phyloP scores from a whole-genome alignment of 345 rosid species.

The Aurinia saxatilis region DNA sequence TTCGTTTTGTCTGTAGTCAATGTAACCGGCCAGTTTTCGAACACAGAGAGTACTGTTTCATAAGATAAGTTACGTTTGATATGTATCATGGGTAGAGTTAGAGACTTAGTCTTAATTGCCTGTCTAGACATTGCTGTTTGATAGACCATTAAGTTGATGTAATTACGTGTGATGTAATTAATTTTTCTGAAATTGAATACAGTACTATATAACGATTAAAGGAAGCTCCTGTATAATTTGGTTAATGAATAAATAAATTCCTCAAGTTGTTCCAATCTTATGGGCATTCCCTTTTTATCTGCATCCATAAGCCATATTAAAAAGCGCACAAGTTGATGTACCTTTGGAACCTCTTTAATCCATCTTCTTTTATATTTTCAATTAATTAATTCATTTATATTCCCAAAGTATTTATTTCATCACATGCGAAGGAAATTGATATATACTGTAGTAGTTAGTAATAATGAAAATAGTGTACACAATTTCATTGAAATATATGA shows the following conservation, averaged over 20 bases:
- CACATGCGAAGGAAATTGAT: conserved; percentile 9
- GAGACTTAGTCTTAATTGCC: neutral
- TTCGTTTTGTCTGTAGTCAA: neutral
- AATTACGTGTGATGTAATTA: neutral
- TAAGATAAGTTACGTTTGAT: too few species aligned
- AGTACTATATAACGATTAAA: neutral
- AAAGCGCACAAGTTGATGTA: conserved; percentile 16
- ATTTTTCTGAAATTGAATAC: neutral
- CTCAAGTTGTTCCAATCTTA: conserved; percentile 17
- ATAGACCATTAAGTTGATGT: neutral
- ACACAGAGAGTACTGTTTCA: too few species aligned
- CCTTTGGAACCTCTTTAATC: neutral
- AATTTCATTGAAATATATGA: neutral
- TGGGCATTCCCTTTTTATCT: conserved; percentile 13
- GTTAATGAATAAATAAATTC: neutral
- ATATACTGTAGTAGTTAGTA: neutral
- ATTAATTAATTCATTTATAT: neutral
- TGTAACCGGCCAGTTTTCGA: too few species aligned
- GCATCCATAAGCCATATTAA: neutral
- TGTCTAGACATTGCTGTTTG: neutral
- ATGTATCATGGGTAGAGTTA: too few species aligned
- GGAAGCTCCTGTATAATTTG: neutral
- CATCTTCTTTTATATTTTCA: neutral
- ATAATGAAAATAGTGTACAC: neutral
- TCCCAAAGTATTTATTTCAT: neutral